These are phyloP conservation scores for Mrakia frigida DNA, from an alignment of 768 basidiomycete genomes.

Conservation along the genomic window DNA sequence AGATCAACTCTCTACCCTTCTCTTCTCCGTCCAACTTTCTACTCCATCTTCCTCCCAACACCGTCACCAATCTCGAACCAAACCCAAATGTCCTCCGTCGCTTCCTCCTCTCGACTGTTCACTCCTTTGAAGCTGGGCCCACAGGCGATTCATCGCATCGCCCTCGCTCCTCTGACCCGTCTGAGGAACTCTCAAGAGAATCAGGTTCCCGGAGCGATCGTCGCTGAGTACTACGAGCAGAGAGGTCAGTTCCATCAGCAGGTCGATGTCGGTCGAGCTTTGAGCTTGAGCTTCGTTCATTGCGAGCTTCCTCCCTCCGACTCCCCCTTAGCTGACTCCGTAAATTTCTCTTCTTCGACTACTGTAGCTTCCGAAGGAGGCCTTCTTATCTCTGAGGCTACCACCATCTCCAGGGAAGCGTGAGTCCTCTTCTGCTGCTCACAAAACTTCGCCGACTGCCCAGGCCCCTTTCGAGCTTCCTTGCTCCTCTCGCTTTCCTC, in stretches of 20 bases:
- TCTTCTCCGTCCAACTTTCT: no score
- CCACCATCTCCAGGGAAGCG: conserved; percentile 49
- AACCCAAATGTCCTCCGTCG: conserved; percentile 9
- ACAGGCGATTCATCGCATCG: conserved; percentile 34
- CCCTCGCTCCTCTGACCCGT: conserved; percentile 41
- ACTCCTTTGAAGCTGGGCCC: not conserved
- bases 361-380: conserved; percentile 50
- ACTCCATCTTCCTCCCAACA: no score
- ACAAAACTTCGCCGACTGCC: no score
- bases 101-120: conserved; percentile 5
- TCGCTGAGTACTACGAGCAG: no score
- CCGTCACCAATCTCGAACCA: no score
- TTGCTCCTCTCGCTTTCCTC: no score
- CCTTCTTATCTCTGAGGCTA: conserved; percentile 56
- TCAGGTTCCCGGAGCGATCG: conserved; percentile 35
- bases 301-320: not conserved
- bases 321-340: no score
- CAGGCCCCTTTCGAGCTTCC: no score
- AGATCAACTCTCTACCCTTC: no score
- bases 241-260: no score
- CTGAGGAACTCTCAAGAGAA: conserved; percentile 33
- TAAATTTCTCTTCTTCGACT: not conserved
- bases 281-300: no score
- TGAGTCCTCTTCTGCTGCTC: no score
- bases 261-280: not conserved